These are phyloP conservation scores for Mariannaea elegans DNA, from an alignment of 2,329 filamentous ascomycete species.

Conservation along the genomic window DNA sequence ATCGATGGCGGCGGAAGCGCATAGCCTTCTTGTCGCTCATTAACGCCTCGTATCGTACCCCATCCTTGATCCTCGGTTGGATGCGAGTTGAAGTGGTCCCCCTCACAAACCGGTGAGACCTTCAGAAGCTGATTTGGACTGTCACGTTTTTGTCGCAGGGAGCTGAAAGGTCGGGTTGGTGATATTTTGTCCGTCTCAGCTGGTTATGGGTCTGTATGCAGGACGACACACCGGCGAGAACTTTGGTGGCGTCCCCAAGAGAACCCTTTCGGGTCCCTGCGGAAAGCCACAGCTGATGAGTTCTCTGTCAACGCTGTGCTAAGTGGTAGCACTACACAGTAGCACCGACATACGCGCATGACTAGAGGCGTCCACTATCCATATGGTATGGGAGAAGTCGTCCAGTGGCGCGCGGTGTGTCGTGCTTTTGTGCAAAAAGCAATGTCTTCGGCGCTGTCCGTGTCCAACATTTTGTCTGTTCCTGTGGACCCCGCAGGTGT, in stretches of 20 bases:
- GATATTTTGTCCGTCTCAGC: conserved; percentile 13
- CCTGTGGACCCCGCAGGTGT: conserved; percentile 10
- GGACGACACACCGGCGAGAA: background rate
- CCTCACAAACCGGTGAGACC: conserved; percentile 1
- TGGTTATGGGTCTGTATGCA: conserved; percentile 15
- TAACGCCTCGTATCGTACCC: conserved; percentile 8
- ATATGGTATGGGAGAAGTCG: conserved; percentile 2
- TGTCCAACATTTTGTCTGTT: background rate
- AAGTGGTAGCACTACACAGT: conserved; percentile 9
- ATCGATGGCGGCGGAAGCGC: conserved; percentile 6
- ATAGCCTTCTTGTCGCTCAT: conserved; percentile 6
- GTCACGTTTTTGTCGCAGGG: background rate
- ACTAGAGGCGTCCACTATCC: background rate
- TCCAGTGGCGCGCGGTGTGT: conserved; percentile 1
- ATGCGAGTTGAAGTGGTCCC: background rate
- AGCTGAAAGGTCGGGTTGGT: conserved; percentile 1
- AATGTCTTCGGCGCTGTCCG: conserved; percentile 6
- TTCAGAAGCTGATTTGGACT: conserved; percentile 5
- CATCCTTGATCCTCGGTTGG: conserved; percentile 9
- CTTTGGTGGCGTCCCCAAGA: background rate
- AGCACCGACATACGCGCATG: background rate
- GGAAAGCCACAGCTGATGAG: conserved; percentile 19
- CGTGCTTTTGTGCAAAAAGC: conserved; percentile 1
- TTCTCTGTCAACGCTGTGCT: conserved; percentile 2
- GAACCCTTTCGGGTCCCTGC: conserved; percentile 7